Percentiles rank a stretch among this genome's conserved stretches.
Evolutionary conservation across 305 asterid species (phyloP).

Genomic region (Coffea humblotiana): DNA sequence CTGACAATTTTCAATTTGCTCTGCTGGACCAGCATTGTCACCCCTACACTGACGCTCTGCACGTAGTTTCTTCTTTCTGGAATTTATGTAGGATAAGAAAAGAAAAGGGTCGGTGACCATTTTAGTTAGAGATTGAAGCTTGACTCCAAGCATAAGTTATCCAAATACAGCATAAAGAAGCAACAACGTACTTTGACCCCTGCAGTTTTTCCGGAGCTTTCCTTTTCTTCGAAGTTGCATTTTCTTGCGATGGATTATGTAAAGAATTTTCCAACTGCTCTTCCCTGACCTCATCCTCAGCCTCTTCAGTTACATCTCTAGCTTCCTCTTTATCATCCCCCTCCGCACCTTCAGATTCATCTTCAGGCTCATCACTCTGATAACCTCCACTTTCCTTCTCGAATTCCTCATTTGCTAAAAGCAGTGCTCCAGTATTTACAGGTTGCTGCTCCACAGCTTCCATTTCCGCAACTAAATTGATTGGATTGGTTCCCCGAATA

Average conservation of each 20-base stretch:
- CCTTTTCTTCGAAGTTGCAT: constrained; percentile 57
- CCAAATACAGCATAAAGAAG: constrained; percentile 14
- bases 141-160: constrained; percentile 19
- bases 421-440: constrained; percentile 41
- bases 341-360: constrained; percentile 29
- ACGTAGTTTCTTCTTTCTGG: constrained; percentile 69
- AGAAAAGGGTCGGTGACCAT: not conserved
- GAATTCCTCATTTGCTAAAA: constrained; percentile 71
- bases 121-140: not conserved
- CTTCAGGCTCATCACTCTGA: constrained; percentile 54
- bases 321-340: constrained; percentile 26
- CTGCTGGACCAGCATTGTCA: constrained; percentile 28
- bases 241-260: constrained; percentile 30
- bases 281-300: constrained; percentile 8
- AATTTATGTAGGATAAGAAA: constrained; percentile 8
- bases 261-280: constrained; percentile 29
- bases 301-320: constrained; percentile 32
- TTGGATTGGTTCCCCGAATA: constrained; percentile 43
- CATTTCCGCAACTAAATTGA: constrained; percentile 36
- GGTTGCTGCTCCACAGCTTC: constrained; percentile 50
- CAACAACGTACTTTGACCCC: constrained; percentile 48
- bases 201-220: constrained; percentile 57
- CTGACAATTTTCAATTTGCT: constrained; percentile 29
- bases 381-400: constrained; percentile 59
- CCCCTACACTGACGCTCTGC: constrained; percentile 36